Evolutionary conservation across 257 asterid genomes (phyloP).

Genomic region (Capsicum chinense): DNA sequence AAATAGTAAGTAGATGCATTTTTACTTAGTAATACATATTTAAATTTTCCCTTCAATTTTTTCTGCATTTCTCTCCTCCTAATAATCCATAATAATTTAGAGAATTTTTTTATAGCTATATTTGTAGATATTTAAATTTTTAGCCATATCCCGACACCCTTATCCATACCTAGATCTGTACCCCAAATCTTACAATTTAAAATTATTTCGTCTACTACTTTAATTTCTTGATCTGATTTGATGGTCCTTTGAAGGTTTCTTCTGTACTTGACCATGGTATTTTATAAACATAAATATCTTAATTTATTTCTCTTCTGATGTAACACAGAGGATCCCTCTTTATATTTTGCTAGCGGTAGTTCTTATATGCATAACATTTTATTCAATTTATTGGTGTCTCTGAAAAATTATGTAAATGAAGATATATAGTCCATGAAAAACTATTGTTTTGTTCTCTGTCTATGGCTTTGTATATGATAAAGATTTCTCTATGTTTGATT

Average conservation of each 20-base stretch:
- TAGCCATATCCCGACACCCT: background rate
- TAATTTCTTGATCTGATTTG: conserved; percentile 8
- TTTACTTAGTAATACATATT: no score
- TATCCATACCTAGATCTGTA: background rate
- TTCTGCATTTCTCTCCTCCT: no score
- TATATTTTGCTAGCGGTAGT: conserved; percentile 66
- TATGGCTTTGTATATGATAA: conserved; percentile 29
- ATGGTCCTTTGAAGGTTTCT: conserved; percentile 34
- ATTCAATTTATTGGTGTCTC: conserved; percentile 66
- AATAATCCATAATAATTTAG: no score
- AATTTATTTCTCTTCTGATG: conserved; percentile 39
- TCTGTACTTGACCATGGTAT: conserved; percentile 34
- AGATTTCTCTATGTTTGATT: conserved; percentile 24
- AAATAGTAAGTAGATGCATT: no score
- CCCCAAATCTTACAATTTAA: background rate
- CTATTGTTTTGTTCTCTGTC: conserved; percentile 23
- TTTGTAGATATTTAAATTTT: no score
- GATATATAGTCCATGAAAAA: background rate
- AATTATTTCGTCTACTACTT: background rate
- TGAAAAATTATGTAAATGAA: background rate
- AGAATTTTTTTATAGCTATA: no score
- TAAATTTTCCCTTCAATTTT: no score
- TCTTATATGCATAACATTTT: conserved; percentile 50
- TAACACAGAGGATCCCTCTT: conserved; percentile 67
- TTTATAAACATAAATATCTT: conserved; percentile 38